Conservation (phyloP, 345 rosid species). For the Syzygium aqueum region DNA sequence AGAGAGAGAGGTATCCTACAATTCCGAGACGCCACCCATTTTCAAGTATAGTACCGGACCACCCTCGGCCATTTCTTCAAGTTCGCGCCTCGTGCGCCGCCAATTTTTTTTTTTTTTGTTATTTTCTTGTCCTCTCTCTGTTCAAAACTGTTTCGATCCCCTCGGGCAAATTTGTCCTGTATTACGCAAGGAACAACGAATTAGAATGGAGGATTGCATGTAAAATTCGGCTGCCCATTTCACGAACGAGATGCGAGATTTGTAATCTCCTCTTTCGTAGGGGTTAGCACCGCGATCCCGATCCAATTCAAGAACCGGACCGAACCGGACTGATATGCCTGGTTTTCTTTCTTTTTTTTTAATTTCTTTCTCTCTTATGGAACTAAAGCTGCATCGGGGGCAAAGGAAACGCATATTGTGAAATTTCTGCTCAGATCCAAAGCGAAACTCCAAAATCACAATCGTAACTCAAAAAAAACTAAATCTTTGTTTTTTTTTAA, state of each 20-base stretch:
- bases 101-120: background rate
- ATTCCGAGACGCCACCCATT: constrained; percentile 20
- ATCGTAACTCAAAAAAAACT: background rate
- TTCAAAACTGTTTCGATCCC: background rate
- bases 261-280: background rate
- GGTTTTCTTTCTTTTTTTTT: too few species aligned
- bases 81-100: constrained; percentile 46
- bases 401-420: background rate
- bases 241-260: too few species aligned
- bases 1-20: background rate
- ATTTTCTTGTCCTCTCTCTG: background rate
- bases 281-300: background rate
- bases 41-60: too few species aligned
- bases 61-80: constrained; percentile 6
- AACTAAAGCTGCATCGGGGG: background rate
- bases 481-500: background rate
- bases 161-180: background rate
- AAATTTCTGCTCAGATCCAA: background rate
- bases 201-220: background rate
- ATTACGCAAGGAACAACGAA: background rate
- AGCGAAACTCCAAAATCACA: background rate
- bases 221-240: background rate
- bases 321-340: background rate
- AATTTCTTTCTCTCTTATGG: background rate
- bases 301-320: too few species aligned